phyloP scores from a whole-genome alignment of 2,329 filamentous ascomycete genomes.

The Zymoseptoria brevis region DNA sequence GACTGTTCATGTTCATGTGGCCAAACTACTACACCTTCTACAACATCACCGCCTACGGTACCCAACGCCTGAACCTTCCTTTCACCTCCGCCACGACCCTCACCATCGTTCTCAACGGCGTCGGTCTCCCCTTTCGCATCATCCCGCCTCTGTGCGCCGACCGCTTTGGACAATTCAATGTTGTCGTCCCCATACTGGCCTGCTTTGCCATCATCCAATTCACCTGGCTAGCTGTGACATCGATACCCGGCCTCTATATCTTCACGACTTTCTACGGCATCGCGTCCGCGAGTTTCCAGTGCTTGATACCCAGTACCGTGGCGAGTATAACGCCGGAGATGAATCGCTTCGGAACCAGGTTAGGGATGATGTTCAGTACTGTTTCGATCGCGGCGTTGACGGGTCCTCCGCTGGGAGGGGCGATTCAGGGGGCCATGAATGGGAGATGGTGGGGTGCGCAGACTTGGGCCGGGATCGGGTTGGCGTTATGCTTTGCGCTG shows the following conservation, averaged over 20 bases:
- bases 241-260: slow-evolving; percentile 32
- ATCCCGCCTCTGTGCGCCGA: slow-evolving; percentile 49
- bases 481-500: slow-evolving; percentile 12
- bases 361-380: slow-evolving; percentile 42
- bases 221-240: slow-evolving; percentile 48
- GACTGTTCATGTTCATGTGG: slow-evolving; percentile 28
- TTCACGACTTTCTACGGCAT: slow-evolving; percentile 41
- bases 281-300: slow-evolving; percentile 38
- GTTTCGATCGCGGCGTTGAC: slow-evolving; percentile 39
- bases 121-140: slow-evolving; percentile 49
- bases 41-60: slow-evolving; percentile 34
- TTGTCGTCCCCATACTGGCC: slow-evolving; percentile 43
- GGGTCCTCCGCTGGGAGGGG: slow-evolving; percentile 42
- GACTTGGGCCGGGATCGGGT: slow-evolving; percentile 33
- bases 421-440: slow-evolving; percentile 33
- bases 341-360: slow-evolving; percentile 38
- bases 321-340: slow-evolving; percentile 40
- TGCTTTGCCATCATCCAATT: slow-evolving; percentile 44
- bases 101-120: slow-evolving; percentile 51
- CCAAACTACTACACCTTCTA: slow-evolving; percentile 39
- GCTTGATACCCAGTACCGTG: slow-evolving; percentile 37
- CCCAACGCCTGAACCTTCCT: slow-evolving; percentile 33
- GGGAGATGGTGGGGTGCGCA: slow-evolving; percentile 38
- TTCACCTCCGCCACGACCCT: slow-evolving; percentile 45
- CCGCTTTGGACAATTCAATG: slow-evolving; percentile 49